These are phyloP conservation scores for Trapa bicornis DNA, from an alignment of 345 rosid genomes.

Conservation along the genomic window DNA sequence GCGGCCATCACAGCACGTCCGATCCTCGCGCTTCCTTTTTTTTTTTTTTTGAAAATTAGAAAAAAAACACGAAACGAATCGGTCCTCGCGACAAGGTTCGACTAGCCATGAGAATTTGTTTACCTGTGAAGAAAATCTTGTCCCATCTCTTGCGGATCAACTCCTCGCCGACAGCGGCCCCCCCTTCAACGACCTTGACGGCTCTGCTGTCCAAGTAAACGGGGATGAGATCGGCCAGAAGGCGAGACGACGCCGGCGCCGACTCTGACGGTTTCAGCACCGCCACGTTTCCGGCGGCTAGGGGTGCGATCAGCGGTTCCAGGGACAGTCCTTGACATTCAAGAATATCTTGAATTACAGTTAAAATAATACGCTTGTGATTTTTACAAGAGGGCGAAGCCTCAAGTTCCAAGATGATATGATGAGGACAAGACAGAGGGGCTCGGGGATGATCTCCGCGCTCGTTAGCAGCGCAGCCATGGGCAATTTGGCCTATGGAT, in stretches of 20 bases:
- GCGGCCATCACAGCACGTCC: constrained; percentile 61
- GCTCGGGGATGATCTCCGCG: constrained; percentile 50
- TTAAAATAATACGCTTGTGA: too few relatives aligned
- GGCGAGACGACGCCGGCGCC: constrained; percentile 47
- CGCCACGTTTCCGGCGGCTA: constrained; percentile 61
- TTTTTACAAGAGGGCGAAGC: constrained; percentile 26
- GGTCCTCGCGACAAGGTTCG: too few relatives aligned
- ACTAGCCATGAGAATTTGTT: too few relatives aligned
- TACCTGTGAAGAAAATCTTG: constrained; percentile 69
- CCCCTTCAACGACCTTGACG: constrained; percentile 51
- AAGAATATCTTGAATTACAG: too few relatives aligned
- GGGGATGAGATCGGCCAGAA: constrained; percentile 34
- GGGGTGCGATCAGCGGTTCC: constrained; percentile 70
- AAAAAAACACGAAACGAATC: too few relatives aligned
- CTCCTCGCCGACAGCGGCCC: constrained; percentile 31
- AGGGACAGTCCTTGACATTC: constrained; percentile 27
- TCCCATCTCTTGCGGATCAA: constrained; percentile 68
- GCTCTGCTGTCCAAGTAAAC: constrained; percentile 39
- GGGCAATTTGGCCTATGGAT: constrained; percentile 45
- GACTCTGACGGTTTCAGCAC: constrained; percentile 67
- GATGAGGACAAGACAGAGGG: constrained; percentile 50
- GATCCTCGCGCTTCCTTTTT: constrained; percentile 46
- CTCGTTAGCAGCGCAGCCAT: constrained; percentile 26
- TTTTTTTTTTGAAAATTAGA: too few relatives aligned
- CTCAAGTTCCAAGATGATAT: constrained; percentile 45